Evolutionary conservation across 2,329 filamentous ascomycete genomes (phyloP), one percentile per base, ranked within the genome.

Genomic region (Arthrobotrys conoides): DNA sequence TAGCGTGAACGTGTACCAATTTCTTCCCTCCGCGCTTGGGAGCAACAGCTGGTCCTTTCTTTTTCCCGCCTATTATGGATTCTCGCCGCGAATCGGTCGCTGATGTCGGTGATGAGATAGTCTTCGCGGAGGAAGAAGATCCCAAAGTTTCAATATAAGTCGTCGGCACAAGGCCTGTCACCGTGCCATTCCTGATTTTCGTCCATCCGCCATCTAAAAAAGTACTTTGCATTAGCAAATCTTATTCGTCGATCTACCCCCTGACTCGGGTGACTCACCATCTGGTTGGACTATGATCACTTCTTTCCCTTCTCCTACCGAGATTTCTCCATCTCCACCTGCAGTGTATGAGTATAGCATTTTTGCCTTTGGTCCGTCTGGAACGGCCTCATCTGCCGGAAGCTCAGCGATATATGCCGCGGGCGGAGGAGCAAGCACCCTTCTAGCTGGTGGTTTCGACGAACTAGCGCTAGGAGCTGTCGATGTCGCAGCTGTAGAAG

Each of bases 11-110:
- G 82, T 98, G 97, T 83, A 92, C 93, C 41, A 97, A 87, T 84
- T 97, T 97, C 89, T 97, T 97, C 3, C 94, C 94, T 14, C 94
- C 94, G 9, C 94, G 90, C 81, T 91, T 91, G 3, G 96, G 96
- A 14, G 96, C 96, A 3, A 99, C 96, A 0, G 91, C 94, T 0
- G 94, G 94, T 0, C 94, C 94, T 84, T 96, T 94, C 85, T 96
- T 97, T 86, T 94, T 97, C 46, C 84, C 83, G 6, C 22, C 46
- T 38, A 68, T 55, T 48, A 71, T 65, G 5, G 70, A 76, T 48
- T 51, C 61, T 33, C 69, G 57, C 41, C 68, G 44, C 16, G 71
- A 76, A 46, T 57, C 49, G 10, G 14, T 44, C 8, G 20, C 65
- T 44, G 70, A 49, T 64, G 70, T 77, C 83, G 82, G 83, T 82